Evolutionary conservation across 2,329 filamentous ascomycete genomes (phyloP).

Genomic region (Elsinoe arachidis): DNA sequence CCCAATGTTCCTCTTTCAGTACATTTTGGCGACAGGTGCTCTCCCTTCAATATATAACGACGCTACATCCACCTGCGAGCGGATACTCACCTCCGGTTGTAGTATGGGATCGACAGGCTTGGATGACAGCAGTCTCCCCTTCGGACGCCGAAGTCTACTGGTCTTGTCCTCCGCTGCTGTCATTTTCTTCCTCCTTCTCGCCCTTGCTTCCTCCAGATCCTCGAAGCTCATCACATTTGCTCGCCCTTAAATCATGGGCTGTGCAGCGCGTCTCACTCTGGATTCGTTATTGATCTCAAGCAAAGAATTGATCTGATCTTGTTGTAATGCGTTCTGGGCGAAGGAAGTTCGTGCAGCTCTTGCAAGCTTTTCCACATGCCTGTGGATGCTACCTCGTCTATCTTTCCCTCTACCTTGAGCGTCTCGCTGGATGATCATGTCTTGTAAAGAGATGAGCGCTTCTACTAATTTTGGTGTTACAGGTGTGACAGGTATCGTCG

Average conservation of each 20-base stretch:
- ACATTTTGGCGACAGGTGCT: neutral
- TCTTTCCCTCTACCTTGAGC: slow-evolving; percentile 20
- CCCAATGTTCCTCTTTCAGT: neutral
- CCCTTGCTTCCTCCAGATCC: slow-evolving; percentile 19
- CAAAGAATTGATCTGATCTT: slow-evolving; percentile 25
- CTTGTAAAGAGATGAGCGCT: slow-evolving; percentile 17
- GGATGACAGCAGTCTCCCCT: neutral
- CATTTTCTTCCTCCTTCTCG: slow-evolving; percentile 19
- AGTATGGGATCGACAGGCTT: neutral
- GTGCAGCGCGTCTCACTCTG: slow-evolving; percentile 21
- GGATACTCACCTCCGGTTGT: neutral
- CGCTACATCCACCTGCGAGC: neutral
- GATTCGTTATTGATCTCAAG: slow-evolving; percentile 24
- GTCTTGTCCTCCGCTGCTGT: slow-evolving; percentile 13
- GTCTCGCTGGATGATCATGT: slow-evolving; percentile 21
- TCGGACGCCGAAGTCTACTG: neutral
- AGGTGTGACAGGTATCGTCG: slow-evolving; percentile 22
- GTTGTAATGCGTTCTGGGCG: slow-evolving; percentile 21
- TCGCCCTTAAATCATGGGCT: slow-evolving; percentile 20
- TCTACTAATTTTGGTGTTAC: slow-evolving; percentile 23
- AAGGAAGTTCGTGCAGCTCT: slow-evolving; percentile 24
- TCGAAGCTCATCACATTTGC: slow-evolving; percentile 23
- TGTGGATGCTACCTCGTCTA: slow-evolving; percentile 20
- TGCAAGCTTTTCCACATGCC: slow-evolving; percentile 21
- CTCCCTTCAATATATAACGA: neutral